phyloP scores from a whole-genome alignment of 169 alveolate species.

The Plasmodium vivax region DNA sequence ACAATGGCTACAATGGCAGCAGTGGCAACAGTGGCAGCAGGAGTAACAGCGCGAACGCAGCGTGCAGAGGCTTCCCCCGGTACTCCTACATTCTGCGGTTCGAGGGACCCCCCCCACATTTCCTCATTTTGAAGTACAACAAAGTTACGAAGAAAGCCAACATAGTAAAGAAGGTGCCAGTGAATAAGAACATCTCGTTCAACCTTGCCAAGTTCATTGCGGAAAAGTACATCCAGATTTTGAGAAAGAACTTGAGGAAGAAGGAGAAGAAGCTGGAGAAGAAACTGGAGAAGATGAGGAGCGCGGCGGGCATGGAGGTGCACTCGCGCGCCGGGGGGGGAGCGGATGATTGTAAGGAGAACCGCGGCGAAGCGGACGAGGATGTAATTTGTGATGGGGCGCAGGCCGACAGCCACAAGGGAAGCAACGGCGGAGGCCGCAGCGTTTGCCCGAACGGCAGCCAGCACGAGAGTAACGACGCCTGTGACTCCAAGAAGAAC shows the following conservation, averaged over 20 bases:
- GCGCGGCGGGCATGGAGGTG: no score
- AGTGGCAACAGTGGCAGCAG: background rate
- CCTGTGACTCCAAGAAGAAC: background rate
- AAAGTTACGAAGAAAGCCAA: slow-evolving; percentile 12
- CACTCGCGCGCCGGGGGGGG: background rate
- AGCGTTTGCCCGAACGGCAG: background rate
- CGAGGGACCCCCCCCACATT: slow-evolving; percentile 75
- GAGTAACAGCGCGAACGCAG: background rate
- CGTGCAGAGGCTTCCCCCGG: background rate
- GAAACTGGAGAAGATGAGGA: slow-evolving; percentile 18
- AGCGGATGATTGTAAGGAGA: background rate
- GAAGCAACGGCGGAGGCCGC: background rate
- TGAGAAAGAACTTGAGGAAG: slow-evolving; percentile 33
- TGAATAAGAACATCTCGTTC: slow-evolving; percentile 58
- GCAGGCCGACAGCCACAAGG: background rate
- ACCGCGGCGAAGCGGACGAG: background rate
- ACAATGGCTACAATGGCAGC: background rate
- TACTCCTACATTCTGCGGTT: slow-evolving; percentile 46
- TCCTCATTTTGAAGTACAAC: slow-evolving; percentile 25
- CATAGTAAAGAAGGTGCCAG: slow-evolving; percentile 51
- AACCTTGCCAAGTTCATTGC: slow-evolving; percentile 62
- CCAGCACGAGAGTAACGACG: background rate
- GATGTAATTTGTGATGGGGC: background rate
- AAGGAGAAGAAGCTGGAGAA: slow-evolving; percentile 30
- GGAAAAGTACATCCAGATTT: slow-evolving; percentile 53